Conservation (phyloP, 148 eudicot genomes). For the Limonium bicolor region DNA sequence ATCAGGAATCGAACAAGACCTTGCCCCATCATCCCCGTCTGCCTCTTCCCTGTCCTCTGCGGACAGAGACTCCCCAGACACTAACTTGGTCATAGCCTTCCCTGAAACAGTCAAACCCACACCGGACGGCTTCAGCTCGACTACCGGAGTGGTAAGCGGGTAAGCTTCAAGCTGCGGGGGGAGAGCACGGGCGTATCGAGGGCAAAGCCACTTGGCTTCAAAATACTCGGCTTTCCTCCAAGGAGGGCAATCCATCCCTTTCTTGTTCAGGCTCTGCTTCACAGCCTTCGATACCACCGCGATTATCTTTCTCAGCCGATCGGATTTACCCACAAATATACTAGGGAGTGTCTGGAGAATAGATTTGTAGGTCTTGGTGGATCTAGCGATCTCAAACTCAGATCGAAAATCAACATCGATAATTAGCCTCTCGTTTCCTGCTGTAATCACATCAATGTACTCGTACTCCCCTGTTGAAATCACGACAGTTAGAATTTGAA, state of each 20-base stretch:
- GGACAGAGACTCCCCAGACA: no score
- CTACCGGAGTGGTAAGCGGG: no score
- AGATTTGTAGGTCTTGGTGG: conserved; percentile 59
- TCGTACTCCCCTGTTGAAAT: conserved; percentile 59
- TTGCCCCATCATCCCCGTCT: conserved; percentile 6
- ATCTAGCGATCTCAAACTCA: conserved; percentile 76
- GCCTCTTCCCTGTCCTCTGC: not conserved
- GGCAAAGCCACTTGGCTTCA: conserved; percentile 75
- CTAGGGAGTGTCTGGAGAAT: conserved; percentile 59
- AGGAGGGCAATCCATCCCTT: conserved; percentile 87
- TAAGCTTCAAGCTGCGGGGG: no score
- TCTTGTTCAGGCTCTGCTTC: conserved; percentile 76
- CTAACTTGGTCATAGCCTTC: not conserved
- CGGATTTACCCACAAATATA: conserved; percentile 67
- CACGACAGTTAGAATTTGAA: no score
- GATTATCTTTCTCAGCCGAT: conserved; percentile 52
- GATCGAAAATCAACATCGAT: conserved; percentile 82
- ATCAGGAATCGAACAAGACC: not conserved
- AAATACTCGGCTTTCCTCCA: conserved; percentile 87
- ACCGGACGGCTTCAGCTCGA: not conserved
- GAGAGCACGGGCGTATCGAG: conserved; percentile 22
- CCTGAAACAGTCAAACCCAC: not conserved
- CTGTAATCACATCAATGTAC: conserved; percentile 61
- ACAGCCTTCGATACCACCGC: conserved; percentile 62
- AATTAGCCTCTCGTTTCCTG: conserved; percentile 55